Conservation (phyloP, 2,329 filamentous ascomycete species). For the Reticulascus tulasneorum region DNA sequence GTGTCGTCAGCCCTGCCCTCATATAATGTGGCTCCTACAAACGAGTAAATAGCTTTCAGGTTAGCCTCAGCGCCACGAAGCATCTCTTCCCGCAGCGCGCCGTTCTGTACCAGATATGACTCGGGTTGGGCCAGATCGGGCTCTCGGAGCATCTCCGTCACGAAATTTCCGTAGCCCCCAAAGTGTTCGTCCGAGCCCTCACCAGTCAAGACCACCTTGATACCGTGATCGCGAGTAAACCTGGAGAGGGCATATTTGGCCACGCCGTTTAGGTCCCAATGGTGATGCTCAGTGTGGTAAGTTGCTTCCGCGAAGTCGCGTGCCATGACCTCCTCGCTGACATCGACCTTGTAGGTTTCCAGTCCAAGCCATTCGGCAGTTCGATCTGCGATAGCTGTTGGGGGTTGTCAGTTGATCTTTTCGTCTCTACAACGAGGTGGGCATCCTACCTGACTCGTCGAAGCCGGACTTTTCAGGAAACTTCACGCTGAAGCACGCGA, state of each 20-base stretch:
- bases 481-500: slow-evolving; percentile 45
- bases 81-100: no score
- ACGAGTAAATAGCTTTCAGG: no score
- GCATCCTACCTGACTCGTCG: slow-evolving; percentile 40
- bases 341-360: slow-evolving; percentile 18
- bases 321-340: slow-evolving; percentile 25
- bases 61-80: no score
- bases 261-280: slow-evolving; percentile 46
- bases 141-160: slow-evolving; percentile 45
- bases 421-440: no score
- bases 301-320: slow-evolving; percentile 23
- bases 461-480: slow-evolving; percentile 45
- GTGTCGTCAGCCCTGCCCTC: background rate
- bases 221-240: slow-evolving; percentile 37
- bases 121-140: slow-evolving; percentile 34
- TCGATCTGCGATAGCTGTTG: slow-evolving; percentile 24
- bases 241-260: slow-evolving; percentile 48
- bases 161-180: slow-evolving; percentile 44
- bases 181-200: slow-evolving; percentile 53
- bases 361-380: slow-evolving; percentile 29
- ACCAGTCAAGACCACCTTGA: slow-evolving; percentile 51
- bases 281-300: slow-evolving; percentile 27
- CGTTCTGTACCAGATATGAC: no score
- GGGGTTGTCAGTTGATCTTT: no score
- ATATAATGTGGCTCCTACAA: no score